These are phyloP conservation scores for Populus hybrid DNA, from an alignment of 441 rosid species.

Conservation along the genomic window DNA sequence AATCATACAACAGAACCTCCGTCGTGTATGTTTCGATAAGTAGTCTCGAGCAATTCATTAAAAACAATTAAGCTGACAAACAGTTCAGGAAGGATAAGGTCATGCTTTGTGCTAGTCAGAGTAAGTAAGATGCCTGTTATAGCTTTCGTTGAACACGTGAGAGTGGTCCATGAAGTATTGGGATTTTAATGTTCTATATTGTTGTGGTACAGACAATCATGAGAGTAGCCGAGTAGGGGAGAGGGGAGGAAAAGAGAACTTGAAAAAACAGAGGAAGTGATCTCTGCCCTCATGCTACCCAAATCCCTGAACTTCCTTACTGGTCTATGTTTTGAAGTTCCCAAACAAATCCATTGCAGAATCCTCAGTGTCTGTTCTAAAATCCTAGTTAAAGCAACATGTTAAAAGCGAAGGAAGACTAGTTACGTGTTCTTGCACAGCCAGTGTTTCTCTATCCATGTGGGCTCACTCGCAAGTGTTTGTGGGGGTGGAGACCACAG, in stretches of 20 bases:
- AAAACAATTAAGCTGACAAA: not conserved
- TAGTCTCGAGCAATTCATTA: not conserved
- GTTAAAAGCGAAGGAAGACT: not conserved
- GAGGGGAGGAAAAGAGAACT: not conserved
- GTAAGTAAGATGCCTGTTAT: not conserved
- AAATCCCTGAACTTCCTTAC: not conserved
- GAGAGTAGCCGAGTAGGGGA: not conserved
- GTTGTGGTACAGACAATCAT: not conserved
- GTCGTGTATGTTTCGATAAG: not conserved
- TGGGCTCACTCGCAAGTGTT: constrained; percentile 2
- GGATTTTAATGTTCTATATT: not conserved
- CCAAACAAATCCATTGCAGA: constrained; percentile 22
- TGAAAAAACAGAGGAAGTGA: not conserved
- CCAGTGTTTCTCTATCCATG: constrained; percentile 16
- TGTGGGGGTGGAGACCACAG: not conserved
- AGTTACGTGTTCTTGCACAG: constrained; percentile 5
- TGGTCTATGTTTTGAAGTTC: constrained; percentile 15
- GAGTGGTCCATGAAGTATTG: constrained; percentile 7
- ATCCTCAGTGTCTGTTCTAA: constrained; percentile 28
- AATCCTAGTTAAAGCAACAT: constrained; percentile 16
- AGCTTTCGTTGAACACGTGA: constrained; percentile 9
- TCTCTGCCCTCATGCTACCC: not conserved
- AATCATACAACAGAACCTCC: not conserved
- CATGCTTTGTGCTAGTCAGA: not conserved
- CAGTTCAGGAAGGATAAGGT: not conserved